Evolutionary conservation across 2,329 filamentous ascomycete genomes (phyloP).

Genomic region (Phoma sp.): DNA sequence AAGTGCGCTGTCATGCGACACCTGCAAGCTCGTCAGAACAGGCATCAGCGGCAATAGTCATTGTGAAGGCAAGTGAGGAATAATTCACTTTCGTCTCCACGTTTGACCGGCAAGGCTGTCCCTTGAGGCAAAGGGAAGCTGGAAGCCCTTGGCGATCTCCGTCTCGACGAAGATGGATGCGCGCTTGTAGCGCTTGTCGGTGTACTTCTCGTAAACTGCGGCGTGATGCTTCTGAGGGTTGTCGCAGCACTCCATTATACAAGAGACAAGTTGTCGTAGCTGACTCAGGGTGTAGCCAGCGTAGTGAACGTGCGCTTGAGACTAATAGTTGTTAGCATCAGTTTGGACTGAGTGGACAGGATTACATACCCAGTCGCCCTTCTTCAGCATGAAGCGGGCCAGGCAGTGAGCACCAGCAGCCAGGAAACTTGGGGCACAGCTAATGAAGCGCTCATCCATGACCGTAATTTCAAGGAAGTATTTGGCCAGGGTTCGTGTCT

Average conservation of each 20-base stretch:
- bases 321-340: constrained; percentile 61
- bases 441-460: constrained; percentile 98
- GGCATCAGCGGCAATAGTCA: constrained; percentile 25
- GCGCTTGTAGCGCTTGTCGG: constrained; percentile 84
- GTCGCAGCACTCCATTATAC: constrained; percentile 88
- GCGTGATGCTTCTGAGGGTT: constrained; percentile 80
- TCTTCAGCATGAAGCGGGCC: constrained; percentile 84
- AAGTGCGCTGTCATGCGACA: constrained; percentile 30
- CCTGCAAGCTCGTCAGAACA: constrained; percentile 39
- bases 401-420: constrained; percentile 93
- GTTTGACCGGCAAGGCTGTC: constrained; percentile 47
- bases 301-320: constrained; percentile 85
- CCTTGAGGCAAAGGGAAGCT: constrained; percentile 52
- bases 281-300: constrained; percentile 91
- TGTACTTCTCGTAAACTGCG: constrained; percentile 92
- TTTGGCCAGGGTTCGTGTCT: constrained; percentile 93
- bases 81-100: constrained; percentile 50
- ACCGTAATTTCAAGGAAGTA: constrained; percentile 97
- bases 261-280: constrained; percentile 76
- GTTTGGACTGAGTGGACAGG: background rate
- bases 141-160: constrained; percentile 71
- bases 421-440: constrained; percentile 86
- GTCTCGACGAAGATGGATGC: constrained; percentile 81
- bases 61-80: constrained; percentile 24
- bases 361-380: constrained; percentile 86